Conservation (phyloP, 192 early-diverging fungal species). For the Backusella tarrabulga region DNA sequence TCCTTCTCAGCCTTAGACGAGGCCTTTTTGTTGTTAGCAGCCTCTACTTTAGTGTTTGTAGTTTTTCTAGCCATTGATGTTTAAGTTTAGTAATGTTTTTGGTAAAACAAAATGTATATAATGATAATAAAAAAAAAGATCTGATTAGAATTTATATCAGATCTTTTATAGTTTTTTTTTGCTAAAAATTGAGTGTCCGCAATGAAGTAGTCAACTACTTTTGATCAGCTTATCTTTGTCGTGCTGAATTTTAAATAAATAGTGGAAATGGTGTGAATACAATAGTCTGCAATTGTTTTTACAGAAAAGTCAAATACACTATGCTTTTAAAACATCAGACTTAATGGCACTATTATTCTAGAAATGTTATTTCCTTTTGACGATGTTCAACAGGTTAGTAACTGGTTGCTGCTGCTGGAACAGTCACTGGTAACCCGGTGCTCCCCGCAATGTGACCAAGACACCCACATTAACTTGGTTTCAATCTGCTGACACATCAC, state of each 20-base stretch:
- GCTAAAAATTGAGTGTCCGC: not conserved
- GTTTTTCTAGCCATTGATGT: constrained; percentile 2
- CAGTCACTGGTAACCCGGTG: not conserved
- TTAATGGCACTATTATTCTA: no score
- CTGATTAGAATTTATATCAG: not conserved
- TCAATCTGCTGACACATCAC: not conserved
- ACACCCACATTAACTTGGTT: not conserved
- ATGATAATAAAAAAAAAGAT: not conserved
- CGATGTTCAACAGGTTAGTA: no score
- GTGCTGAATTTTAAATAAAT: not conserved
- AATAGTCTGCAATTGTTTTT: not conserved
- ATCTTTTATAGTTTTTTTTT: not conserved
- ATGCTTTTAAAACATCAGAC: no score
- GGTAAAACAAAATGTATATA: not conserved
- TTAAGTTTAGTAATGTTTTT: not conserved
- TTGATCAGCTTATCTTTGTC: not conserved
- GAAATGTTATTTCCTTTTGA: no score
- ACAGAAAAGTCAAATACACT: no score
- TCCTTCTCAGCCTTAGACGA: constrained; percentile 61
- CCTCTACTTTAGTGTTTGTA: constrained; percentile 11
- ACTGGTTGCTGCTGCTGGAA: no score
- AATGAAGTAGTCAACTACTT: not conserved
- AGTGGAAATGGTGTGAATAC: no score
- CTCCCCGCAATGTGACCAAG: not conserved
- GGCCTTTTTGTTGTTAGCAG: constrained; percentile 39